A percentile compares a stretch with the other conserved stretches of the same genome.
Conservation (phyloP, 805 yeast species). For the Barnettozyma californica region DNA sequence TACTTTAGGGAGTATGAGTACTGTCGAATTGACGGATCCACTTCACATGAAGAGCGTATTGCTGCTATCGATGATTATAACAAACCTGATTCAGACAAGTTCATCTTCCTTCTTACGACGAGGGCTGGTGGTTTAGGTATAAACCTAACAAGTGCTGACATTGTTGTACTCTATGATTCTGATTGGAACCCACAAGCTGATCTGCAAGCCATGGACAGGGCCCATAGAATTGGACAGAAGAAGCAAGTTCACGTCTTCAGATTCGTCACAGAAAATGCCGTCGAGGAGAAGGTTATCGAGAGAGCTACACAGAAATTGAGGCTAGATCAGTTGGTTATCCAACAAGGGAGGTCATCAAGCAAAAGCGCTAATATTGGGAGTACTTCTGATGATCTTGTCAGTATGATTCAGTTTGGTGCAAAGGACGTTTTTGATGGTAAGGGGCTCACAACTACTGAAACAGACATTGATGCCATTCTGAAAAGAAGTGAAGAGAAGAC, state of each 20-base stretch:
- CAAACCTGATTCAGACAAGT: slow-evolving; percentile 73
- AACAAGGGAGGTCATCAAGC: slow-evolving; percentile 70
- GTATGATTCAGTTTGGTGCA: slow-evolving; percentile 98
- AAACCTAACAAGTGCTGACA: slow-evolving; percentile 86
- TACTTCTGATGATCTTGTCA: slow-evolving; percentile 77
- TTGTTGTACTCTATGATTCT: slow-evolving; percentile 82
- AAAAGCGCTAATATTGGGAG: slow-evolving; percentile 49
- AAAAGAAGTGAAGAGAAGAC: slow-evolving; percentile 81
- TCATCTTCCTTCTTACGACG: slow-evolving; percentile 81
- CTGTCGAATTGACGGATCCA: slow-evolving; percentile 90
- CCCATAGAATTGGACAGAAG: slow-evolving; percentile 95
- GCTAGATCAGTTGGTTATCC: slow-evolving; percentile 91
- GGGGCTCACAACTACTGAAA: slow-evolving; percentile 26
- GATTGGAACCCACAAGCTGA: slow-evolving; percentile 99
- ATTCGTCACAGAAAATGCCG: slow-evolving; percentile 92
- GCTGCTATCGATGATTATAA: slow-evolving; percentile 91
- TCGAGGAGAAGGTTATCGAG: slow-evolving; percentile 93
- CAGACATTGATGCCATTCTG: slow-evolving; percentile 81
- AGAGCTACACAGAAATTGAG: slow-evolving; percentile 93
- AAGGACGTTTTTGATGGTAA: slow-evolving; percentile 69
- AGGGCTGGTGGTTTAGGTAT: slow-evolving; percentile 98
- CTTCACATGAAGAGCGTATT: slow-evolving; percentile 89
- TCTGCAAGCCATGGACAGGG: slow-evolving; percentile 97
- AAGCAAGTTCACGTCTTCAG: slow-evolving; percentile 91
- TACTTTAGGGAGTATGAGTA: slow-evolving; percentile 76